A percentile compares a stretch with the other conserved stretches of the same genome.
phyloP scores from a whole-genome alignment of 768 basidiomycete genomes.

The Leucosporidium creatinivorum region DNA sequence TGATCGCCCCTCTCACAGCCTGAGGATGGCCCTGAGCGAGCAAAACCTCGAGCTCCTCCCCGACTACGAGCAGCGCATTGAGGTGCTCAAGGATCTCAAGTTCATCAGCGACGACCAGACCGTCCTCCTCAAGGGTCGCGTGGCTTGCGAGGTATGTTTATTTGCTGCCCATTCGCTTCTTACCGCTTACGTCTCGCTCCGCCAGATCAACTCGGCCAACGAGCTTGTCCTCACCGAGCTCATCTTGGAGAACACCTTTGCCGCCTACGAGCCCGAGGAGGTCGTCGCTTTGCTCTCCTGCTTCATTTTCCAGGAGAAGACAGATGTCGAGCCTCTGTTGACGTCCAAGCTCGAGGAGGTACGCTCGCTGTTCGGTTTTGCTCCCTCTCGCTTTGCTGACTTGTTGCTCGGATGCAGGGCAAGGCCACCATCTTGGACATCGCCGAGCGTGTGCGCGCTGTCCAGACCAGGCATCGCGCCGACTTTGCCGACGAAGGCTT shows the following conservation, averaged over 20 bases:
- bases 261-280: conserved; percentile 85
- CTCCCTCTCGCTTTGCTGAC: not conserved
- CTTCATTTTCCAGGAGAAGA: conserved; percentile 98
- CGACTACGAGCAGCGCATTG: conserved; percentile 90
- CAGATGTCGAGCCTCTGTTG: conserved; percentile 75
- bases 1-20: conserved; percentile 34
- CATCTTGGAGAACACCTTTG: conserved; percentile 89
- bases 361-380: not conserved
- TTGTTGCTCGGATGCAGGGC: conserved; percentile 45
- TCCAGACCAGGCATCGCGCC: conserved; percentile 76
- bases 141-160: conserved; percentile 82
- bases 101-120: conserved; percentile 96
- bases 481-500: conserved; percentile 50
- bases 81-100: conserved; percentile 78
- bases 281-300: conserved; percentile 91
- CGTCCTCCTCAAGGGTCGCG: conserved; percentile 88
- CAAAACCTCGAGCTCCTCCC: conserved; percentile 94
- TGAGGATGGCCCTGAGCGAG: conserved; percentile 84
- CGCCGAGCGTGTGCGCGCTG: conserved; percentile 64
- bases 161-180: not conserved
- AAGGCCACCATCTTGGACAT: conserved; percentile 69
- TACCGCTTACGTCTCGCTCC: not conserved
- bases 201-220: conserved; percentile 96
- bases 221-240: conserved; percentile 94
- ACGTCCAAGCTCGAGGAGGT: conserved; percentile 64